Conservation (phyloP, 108 stramenopile species). For the Nitzschia sp. region DNA sequence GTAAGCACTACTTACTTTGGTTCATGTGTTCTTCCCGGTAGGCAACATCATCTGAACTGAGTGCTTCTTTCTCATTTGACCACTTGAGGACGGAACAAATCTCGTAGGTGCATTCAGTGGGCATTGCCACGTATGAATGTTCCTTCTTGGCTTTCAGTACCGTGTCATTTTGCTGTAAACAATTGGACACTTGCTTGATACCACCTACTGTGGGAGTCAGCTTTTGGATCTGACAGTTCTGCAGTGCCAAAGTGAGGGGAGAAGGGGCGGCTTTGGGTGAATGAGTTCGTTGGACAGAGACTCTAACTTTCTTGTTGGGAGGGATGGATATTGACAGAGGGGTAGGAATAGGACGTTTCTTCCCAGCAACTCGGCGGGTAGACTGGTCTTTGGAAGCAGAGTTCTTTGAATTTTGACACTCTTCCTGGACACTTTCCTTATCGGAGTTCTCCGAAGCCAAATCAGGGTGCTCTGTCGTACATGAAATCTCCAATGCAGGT, state of each 20-base stretch:
- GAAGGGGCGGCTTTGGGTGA: background rate
- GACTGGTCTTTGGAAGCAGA: background rate
- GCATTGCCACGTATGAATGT: slow-evolving; percentile 7
- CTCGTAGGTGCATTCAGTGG: slow-evolving; percentile 21
- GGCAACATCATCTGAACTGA: background rate
- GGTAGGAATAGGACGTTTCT: background rate
- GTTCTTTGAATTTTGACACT: background rate
- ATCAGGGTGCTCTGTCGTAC: background rate
- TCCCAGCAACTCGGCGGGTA: background rate
- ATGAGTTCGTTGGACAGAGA: slow-evolving; percentile 6
- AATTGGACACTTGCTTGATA: slow-evolving; percentile 4
- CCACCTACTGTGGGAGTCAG: slow-evolving; percentile 8
- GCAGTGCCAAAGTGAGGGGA: background rate
- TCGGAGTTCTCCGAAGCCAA: background rate
- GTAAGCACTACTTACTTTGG: slow-evolving; percentile 3
- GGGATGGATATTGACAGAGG: background rate
- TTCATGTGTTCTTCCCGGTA: slow-evolving; percentile 9
- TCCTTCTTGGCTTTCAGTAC: background rate
- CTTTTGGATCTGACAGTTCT: slow-evolving; percentile 7
- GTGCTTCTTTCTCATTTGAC: background rate
- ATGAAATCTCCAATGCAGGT: slow-evolving; percentile 9
- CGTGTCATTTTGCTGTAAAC: background rate
- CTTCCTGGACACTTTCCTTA: background rate
- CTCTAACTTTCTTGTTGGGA: background rate
- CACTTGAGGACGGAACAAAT: slow-evolving; percentile 4